phyloP scores from a whole-genome alignment of 352 stramenopile species.

The Phytophthora cryptogea region DNA sequence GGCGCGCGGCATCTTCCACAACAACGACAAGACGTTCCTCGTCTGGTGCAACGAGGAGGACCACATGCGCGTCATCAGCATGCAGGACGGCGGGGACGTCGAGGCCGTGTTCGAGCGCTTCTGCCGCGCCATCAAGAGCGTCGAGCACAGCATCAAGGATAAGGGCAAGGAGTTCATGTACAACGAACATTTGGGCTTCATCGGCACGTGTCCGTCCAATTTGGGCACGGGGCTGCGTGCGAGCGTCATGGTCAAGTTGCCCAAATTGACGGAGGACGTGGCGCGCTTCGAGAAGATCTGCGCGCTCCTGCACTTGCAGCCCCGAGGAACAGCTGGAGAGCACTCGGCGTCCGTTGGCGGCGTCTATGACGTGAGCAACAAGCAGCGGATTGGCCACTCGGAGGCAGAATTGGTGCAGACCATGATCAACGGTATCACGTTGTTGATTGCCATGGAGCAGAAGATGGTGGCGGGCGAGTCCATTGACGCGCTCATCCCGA shows the following conservation, averaged over 20 bases:
- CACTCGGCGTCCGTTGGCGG: constrained; percentile 88
- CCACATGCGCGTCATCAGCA: constrained; percentile 90
- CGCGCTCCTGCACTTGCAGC: constrained; percentile 80
- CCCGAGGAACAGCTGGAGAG: constrained; percentile 78
- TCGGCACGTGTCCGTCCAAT: constrained; percentile 89
- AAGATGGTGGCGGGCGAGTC: constrained; percentile 70
- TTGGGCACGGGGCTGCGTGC: constrained; percentile 85
- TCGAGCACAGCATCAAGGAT: constrained; percentile 77
- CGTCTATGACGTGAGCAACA: constrained; percentile 90
- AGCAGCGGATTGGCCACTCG: constrained; percentile 87
- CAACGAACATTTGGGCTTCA: constrained; percentile 88
- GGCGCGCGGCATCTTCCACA: constrained; percentile 92
- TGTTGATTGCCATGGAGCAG: constrained; percentile 90
- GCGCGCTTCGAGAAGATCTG: constrained; percentile 82
- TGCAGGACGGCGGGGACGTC: constrained; percentile 92
- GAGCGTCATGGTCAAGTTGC: constrained; percentile 87
- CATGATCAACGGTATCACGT: constrained; percentile 88
- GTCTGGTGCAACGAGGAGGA: constrained; percentile 92
- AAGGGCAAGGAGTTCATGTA: constrained; percentile 87
- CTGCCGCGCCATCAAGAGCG: constrained; percentile 68
- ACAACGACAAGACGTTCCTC: constrained; percentile 91
- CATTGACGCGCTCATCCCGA: constrained; percentile 75
- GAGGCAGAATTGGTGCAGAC: constrained; percentile 90
- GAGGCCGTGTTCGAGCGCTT: constrained; percentile 91
- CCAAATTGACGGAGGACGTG: constrained; percentile 83